Conservation (phyloP, 805 yeast genomes). For the Pichia ethanolica region DNA sequence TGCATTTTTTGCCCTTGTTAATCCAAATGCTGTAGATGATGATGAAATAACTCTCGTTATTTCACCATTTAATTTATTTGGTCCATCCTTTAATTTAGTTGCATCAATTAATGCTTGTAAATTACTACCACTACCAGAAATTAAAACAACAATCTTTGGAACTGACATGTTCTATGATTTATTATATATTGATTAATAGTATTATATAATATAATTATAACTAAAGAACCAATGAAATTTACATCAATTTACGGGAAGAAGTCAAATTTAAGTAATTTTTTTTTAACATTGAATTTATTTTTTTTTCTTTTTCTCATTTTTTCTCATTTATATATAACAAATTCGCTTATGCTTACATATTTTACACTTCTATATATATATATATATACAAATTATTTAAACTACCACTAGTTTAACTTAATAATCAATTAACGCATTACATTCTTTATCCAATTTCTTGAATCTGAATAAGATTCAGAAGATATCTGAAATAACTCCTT, state of each 20-base stretch:
- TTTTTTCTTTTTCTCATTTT: neutral
- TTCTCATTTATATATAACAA: neutral
- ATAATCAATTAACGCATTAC: neutral
- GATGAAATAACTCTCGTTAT: conserved; percentile 83
- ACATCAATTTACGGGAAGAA: neutral
- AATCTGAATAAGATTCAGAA: conserved; percentile 32
- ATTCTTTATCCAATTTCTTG: conserved; percentile 19
- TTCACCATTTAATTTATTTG: conserved; percentile 29
- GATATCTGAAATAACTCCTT: conserved; percentile 48
- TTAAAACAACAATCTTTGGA: conserved; percentile 60
- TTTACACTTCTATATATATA: too few species aligned
- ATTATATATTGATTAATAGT: too few species aligned
- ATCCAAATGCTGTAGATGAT: conserved; percentile 77
- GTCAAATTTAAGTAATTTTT: neutral
- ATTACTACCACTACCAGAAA: conserved; percentile 95
- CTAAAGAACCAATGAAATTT: neutral
- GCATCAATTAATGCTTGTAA: conserved; percentile 91
- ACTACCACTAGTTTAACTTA: neutral
- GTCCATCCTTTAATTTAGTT: conserved; percentile 23
- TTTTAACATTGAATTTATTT: too few species aligned
- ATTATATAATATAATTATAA: too few species aligned
- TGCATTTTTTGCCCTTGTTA: conserved; percentile 66
- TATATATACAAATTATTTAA: too few species aligned
- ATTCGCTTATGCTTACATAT: too few species aligned
- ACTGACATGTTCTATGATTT: neutral